A percentile compares a stretch with the other conserved stretches of the same genome.
Evolutionary conservation across 768 basidiomycete species (phyloP).

Genomic region (Trametes maxima): DNA sequence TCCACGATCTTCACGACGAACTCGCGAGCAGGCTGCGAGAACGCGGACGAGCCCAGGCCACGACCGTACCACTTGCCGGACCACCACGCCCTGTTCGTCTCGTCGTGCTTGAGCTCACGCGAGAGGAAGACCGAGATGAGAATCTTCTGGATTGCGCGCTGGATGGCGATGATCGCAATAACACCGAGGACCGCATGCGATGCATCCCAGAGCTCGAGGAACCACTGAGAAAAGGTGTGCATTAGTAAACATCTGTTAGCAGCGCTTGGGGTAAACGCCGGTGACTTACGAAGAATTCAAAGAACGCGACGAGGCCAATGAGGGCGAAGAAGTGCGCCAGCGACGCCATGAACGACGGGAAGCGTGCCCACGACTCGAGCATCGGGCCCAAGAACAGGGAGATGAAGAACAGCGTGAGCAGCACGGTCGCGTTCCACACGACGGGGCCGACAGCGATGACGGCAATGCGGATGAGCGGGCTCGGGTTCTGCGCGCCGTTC

Average conservation of each 20-base stretch:
- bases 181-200: slow-evolving; percentile 95
- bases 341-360: slow-evolving; percentile 91
- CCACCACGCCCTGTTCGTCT: slow-evolving; percentile 99
- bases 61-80: slow-evolving; percentile 98
- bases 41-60: slow-evolving; percentile 86
- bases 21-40: slow-evolving; percentile 96
- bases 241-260: slow-evolving; percentile 22
- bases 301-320: slow-evolving; percentile 84
- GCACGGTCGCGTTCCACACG: slow-evolving; percentile 90
- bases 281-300: slow-evolving; percentile 89
- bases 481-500: slow-evolving; percentile 67
- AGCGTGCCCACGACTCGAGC: slow-evolving; percentile 81
- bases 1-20: slow-evolving; percentile 98
- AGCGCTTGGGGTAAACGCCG: slow-evolving; percentile 13
- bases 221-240: slow-evolving; percentile 62
- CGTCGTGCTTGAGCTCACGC: slow-evolving; percentile 98
- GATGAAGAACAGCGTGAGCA: slow-evolving; percentile 84
- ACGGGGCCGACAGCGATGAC: slow-evolving; percentile 91
- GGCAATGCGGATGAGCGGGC: slow-evolving; percentile 85
- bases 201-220: slow-evolving; percentile 95
- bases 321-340: slow-evolving; percentile 84
- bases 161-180: slow-evolving; percentile 86
- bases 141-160: slow-evolving; percentile 92
- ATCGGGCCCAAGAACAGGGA: slow-evolving; percentile 93
- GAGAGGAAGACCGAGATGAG: slow-evolving; percentile 93